Percentiles rank a stretch among this genome's conserved stretches.
Evolutionary conservation across 2,329 filamentous ascomycete genomes (phyloP).

Genomic region (Cladosporium sp.): DNA sequence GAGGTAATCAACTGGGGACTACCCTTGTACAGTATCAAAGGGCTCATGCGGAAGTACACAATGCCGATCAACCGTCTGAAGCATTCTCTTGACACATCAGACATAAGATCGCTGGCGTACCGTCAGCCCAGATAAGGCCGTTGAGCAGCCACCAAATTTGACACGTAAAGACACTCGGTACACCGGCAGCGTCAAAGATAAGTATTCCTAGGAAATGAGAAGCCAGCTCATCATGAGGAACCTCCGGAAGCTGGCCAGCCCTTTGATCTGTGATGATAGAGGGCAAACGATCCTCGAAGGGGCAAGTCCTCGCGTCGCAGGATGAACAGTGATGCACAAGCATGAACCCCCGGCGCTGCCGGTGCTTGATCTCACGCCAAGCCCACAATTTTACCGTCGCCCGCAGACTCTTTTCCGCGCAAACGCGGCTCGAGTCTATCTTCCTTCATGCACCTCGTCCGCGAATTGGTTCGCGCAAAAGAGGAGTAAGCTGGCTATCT

Average conservation of each 20-base stretch:
- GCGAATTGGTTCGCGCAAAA: conserved; percentile 2
- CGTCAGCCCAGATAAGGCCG: not conserved
- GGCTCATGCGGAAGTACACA: not conserved
- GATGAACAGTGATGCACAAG: conserved; percentile 8
- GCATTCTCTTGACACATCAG: not conserved
- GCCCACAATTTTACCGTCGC: conserved; percentile 8
- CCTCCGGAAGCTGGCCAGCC: not conserved
- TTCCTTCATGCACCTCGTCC: conserved; percentile 9
- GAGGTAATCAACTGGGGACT: not conserved
- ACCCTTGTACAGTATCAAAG: too few species aligned
- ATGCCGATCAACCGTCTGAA: not conserved
- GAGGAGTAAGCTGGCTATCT: conserved; percentile 10
- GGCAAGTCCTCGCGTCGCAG: conserved; percentile 11
- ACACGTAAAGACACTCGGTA: not conserved
- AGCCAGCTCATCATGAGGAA: not conserved
- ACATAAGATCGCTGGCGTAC: not conserved
- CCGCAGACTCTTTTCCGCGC: conserved; percentile 11
- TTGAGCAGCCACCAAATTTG: not conserved
- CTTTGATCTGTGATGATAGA: not conserved
- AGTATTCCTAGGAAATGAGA: not conserved
- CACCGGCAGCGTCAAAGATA: conserved; percentile 6
- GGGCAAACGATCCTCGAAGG: not conserved
- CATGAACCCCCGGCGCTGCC: not conserved
- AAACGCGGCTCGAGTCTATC: conserved; percentile 2
- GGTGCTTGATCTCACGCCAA: conserved; percentile 9